Evolutionary conservation across 192 early-diverging fungal genomes (phyloP).

Genomic region (Entomortierella parvispora): DNA sequence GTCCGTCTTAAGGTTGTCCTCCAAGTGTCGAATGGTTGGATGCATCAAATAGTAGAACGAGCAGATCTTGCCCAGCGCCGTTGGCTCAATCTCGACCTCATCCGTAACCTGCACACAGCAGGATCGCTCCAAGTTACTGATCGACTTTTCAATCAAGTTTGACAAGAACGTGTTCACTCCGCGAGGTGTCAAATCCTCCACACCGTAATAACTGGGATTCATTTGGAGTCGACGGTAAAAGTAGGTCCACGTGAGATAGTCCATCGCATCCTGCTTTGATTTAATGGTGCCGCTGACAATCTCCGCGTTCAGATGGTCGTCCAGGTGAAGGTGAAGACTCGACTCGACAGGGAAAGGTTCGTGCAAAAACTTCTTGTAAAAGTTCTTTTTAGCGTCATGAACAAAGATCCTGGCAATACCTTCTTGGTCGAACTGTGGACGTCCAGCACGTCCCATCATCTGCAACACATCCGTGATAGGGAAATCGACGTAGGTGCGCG

Average conservation of each 20-base stretch:
- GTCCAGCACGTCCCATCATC: slow-evolving; percentile 98
- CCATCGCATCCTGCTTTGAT: slow-evolving; percentile 92
- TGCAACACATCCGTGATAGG: slow-evolving; percentile 98
- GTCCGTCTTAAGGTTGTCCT: slow-evolving; percentile 60
- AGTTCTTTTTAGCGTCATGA: slow-evolving; percentile 96
- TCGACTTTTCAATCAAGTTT: slow-evolving; percentile 75
- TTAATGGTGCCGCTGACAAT: slow-evolving; percentile 88
- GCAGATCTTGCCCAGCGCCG: slow-evolving; percentile 83
- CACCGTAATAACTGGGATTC: slow-evolving; percentile 97
- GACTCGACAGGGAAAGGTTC: slow-evolving; percentile 95
- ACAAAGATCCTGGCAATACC: slow-evolving; percentile 95
- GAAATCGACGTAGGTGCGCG: slow-evolving; percentile 92
- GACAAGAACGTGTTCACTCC: slow-evolving; percentile 84
- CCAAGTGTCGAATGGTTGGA: slow-evolving; percentile 78
- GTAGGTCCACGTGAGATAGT: slow-evolving; percentile 97
- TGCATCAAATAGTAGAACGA: slow-evolving; percentile 94
- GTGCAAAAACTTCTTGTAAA: slow-evolving; percentile 98
- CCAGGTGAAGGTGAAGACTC: slow-evolving; percentile 74
- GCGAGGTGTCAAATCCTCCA: slow-evolving; percentile 74
- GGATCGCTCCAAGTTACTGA: slow-evolving; percentile 74
- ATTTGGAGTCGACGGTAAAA: slow-evolving; percentile 89
- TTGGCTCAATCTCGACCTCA: slow-evolving; percentile 75
- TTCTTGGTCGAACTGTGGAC: slow-evolving; percentile 95
- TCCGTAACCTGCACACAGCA: slow-evolving; percentile 78
- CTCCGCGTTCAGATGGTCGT: slow-evolving; percentile 96